Conservation (phyloP, 352 stramenopile genomes). For the Phytophthora podocarpi region DNA sequence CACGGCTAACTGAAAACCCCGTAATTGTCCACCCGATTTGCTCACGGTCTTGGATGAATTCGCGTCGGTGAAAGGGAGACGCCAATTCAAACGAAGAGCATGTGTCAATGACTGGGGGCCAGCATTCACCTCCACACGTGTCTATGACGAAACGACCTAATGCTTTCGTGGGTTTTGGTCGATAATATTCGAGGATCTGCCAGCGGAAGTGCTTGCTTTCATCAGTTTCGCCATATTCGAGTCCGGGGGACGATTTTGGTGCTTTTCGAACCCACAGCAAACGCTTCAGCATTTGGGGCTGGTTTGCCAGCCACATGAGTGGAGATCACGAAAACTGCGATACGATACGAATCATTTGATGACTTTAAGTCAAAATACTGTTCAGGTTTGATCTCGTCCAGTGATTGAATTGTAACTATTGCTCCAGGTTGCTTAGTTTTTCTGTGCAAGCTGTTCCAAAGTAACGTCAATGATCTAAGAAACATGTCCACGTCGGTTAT, state of each 20-base stretch:
- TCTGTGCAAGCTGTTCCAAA: slow-evolving; percentile 86
- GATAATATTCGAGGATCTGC: not conserved
- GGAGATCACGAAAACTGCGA: slow-evolving; percentile 88
- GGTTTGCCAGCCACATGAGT: slow-evolving; percentile 94
- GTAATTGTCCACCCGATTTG: slow-evolving; percentile 19
- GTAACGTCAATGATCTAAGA: slow-evolving; percentile 93
- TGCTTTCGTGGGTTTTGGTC: not conserved
- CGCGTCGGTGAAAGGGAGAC: not conserved
- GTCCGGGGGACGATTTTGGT: not conserved
- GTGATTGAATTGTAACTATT: slow-evolving; percentile 6
- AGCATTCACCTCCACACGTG: not conserved
- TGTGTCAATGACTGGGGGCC: not conserved
- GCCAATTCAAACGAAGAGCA: not conserved
- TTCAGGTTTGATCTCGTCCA: slow-evolving; percentile 50
- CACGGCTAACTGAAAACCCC: slow-evolving; percentile 87
- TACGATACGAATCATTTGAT: not conserved
- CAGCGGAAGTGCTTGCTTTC: not conserved
- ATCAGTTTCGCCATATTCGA: no score
- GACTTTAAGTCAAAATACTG: slow-evolving; percentile 34
- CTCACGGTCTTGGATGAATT: slow-evolving; percentile 5
- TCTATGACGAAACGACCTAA: not conserved
- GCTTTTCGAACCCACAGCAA: slow-evolving; percentile 20
- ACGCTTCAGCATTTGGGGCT: slow-evolving; percentile 41
- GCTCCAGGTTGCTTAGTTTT: slow-evolving; percentile 52
- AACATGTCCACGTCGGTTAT: slow-evolving; percentile 71